Evolutionary conservation across 2,329 filamentous ascomycete species (phyloP), one percentile per base, ranked within the genome.

Genomic region (Alternaria infectoria): DNA sequence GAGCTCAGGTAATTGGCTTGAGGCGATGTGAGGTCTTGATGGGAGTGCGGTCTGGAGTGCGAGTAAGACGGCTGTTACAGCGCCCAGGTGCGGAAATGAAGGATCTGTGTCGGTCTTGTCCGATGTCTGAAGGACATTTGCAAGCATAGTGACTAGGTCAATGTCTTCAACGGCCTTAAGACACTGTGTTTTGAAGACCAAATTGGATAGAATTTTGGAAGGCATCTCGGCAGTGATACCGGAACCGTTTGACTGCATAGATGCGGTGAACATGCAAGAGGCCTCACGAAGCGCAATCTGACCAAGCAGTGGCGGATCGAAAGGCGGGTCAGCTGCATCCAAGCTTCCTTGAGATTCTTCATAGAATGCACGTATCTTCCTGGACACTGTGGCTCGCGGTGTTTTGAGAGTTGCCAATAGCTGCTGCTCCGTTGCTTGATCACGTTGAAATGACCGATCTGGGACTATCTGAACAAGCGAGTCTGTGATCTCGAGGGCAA

Each of bases 1-100:
- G 9, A 97, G 81, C 59, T 82, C 85, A 59, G 85, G 90, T 54
- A 90, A 75, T 23, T 89, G 85, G n/a, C 80, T 72, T 15, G 64
- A 49, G 44, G 69, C 50, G 54, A 81, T 70, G 32, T 75, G 79
- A 7, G 74, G 69, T 7, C 73, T 60, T 2, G 68, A 70, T 5
- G 68, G 62, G 26, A 58, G 63, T 43, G 71, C 67, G 17, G 71
- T 69, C 55, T 81, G 78, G 4, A 80, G 66, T 19, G 78, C 75
- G 15, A 72, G 62, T 36, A 81, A 67, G 6, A 79, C 71, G 19
- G 73, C 69, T 6, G 75, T 75, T 12, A 79, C 70, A 7, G 79
- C 77, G 55, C 68, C 71, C 19, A 80, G 57, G 36, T 74, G 71
- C 4, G 70, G 60, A 32, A 80, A 80, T 3, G 73, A 68, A 9